phyloP scores from a whole-genome alignment of 768 basidiomycete genomes.

The Lactarius akahatsu region DNA sequence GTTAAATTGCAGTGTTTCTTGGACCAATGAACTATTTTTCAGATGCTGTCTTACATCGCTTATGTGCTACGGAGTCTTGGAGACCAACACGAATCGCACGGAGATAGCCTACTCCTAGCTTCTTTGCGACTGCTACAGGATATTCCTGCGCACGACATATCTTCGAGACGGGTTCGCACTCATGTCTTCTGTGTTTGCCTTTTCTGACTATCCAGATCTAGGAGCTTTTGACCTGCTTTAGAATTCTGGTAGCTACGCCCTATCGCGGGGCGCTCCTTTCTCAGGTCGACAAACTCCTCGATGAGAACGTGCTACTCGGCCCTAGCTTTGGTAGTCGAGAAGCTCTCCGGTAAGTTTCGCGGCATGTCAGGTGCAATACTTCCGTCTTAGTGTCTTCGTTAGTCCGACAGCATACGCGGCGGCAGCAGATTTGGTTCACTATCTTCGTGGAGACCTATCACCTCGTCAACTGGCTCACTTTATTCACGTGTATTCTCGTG shows the following conservation, averaged over 20 bases:
- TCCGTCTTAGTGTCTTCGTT: constrained; percentile 15
- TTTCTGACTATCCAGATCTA: constrained; percentile 36
- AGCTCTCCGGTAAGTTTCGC: constrained; percentile 61
- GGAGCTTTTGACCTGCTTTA: constrained; percentile 91
- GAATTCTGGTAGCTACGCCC: constrained; percentile 80
- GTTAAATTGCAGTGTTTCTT: background rate
- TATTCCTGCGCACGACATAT: constrained; percentile 82
- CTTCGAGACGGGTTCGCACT: constrained; percentile 67
- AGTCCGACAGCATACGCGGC: constrained; percentile 83
- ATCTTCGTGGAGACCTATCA: constrained; percentile 79
- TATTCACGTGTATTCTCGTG: constrained; percentile 80
- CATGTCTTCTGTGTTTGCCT: background rate
- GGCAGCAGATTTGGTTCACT: constrained; percentile 91
- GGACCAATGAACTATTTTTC: constrained; percentile 2
- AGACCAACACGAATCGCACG: constrained; percentile 69
- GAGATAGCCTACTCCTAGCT: constrained; percentile 75
- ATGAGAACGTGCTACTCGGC: constrained; percentile 88
- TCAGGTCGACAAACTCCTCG: constrained; percentile 85
- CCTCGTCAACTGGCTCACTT: constrained; percentile 73
- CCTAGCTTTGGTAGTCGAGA: constrained; percentile 82
- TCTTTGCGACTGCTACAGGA: constrained; percentile 90
- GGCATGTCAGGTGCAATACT: constrained; percentile 2
- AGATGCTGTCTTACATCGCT: constrained; percentile 91
- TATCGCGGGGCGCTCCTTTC: constrained; percentile 76
- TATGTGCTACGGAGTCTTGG: constrained; percentile 75